These are phyloP conservation scores for Syzygium oleosum DNA, from an alignment of 345 rosid species.

Conservation along the genomic window DNA sequence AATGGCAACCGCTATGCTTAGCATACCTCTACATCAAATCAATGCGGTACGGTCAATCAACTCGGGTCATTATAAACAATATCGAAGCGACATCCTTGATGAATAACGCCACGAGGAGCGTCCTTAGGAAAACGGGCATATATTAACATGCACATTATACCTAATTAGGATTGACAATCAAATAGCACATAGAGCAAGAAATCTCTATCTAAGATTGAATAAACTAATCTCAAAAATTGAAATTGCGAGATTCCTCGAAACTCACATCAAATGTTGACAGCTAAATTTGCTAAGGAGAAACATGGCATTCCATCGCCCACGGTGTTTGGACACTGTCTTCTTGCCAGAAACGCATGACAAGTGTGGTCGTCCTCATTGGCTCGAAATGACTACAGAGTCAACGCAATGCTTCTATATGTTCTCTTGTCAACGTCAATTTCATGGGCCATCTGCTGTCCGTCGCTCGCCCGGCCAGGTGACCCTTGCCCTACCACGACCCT, in stretches of 20 bases:
- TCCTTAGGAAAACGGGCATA: rapidly evolving
- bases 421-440: no score
- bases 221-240: not conserved
- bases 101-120: rapidly evolving
- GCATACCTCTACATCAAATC: no score
- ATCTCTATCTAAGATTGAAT: not conserved
- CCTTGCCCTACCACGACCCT: no score
- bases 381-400: not conserved
- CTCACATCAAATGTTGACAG: not conserved
- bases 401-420: no score
- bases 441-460: no score
- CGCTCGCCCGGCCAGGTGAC: no score
- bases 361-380: not conserved
- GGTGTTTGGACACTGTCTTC: not conserved
- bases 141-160: not conserved
- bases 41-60: not conserved
- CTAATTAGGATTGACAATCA: not conserved
- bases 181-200: not conserved
- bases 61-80: not conserved
- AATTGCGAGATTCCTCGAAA: not conserved
- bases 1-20: no score
- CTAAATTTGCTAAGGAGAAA: not conserved
- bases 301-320: not conserved
- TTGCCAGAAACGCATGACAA: not conserved
- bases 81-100: no score